Base-by-base conservation (phyloP, 495 filamentous ascomycete genomes). In the Hypoxylon rickii region DNA sequence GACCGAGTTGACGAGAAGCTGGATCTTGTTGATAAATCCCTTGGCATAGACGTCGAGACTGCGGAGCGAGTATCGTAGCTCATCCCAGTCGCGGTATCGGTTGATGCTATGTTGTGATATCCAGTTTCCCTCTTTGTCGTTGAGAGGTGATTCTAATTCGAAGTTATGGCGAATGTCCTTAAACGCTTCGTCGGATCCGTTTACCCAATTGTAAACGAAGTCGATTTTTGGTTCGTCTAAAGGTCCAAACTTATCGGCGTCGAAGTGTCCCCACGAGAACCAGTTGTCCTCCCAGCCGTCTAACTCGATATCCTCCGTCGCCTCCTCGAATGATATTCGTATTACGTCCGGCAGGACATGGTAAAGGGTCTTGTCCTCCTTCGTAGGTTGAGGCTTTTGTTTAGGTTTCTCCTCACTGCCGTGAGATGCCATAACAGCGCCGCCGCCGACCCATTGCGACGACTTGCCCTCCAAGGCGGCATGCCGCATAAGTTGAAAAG, bases 181-280 rank as follows among this genome's bases (percentile, higher is more conserved):
- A 40, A 76, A 70, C 7, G 58, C 68, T 3, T 62, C 41, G 7
- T 76, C 72, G 13, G 72, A 73, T 6, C 73, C 73, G 45, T 76
- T 76, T 15, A 76, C 72, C 73, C 73, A 76, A 20, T 70, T 72
- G 43, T 76, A 76, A 13, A 76, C 68, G 40, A 76, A 76, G 43
- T 76, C 73, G 37, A 76, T 72, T 44, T 71, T 75, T 7, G 73
- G 71, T 53, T 76, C 73, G n/a, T 46, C 44, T 12, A 71, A 31
- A 29, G 48, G 50, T 12, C 65, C 65, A 31, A 55, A 34, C 31
- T 65, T 59, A 19, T 69, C 61, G 16, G 38, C 59, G 20, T 62
- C 48, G 47, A 66, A 76, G 7, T 58, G 42, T 0, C 64, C 69
- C 2, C 64, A 63, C 15, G 71, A 63, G 36, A 73, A 68, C 73